phyloP scores from a whole-genome alignment of 2,329 filamentous ascomycete species.

The Alternaria solani region DNA sequence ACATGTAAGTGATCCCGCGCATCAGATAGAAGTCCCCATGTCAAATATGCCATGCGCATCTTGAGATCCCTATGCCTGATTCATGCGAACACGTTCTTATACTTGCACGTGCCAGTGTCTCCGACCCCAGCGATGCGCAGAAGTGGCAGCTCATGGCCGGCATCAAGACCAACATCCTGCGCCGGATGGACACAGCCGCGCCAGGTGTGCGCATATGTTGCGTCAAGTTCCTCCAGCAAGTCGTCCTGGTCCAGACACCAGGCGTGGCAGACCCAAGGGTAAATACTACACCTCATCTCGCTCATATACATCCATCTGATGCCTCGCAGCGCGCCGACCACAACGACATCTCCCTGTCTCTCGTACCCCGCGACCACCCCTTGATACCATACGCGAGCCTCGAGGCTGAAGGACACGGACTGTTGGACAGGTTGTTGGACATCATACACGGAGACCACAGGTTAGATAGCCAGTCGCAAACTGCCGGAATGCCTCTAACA shows the following conservation, averaged over 20 bases:
- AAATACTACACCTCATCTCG: slow-evolving; percentile 46
- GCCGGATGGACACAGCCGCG: slow-evolving; percentile 82
- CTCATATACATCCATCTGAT: slow-evolving; percentile 31
- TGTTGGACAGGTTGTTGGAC: slow-evolving; percentile 86
- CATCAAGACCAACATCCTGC: slow-evolving; percentile 88
- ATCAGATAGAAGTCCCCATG: slow-evolving; percentile 33
- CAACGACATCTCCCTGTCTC: slow-evolving; percentile 84
- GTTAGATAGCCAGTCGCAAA: slow-evolving; percentile 60
- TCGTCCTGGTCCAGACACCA: slow-evolving; percentile 91
- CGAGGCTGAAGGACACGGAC: slow-evolving; percentile 89
- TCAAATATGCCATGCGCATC: slow-evolving; percentile 26
- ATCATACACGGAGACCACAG: slow-evolving; percentile 86
- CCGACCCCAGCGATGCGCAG: slow-evolving; percentile 80
- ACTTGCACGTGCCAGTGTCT: slow-evolving; percentile 69
- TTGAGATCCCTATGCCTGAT: slow-evolving; percentile 24
- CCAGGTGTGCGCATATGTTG: slow-evolving; percentile 88
- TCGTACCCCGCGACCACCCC: slow-evolving; percentile 84
- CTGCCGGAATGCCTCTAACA: slow-evolving; percentile 35
- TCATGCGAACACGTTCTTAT: slow-evolving; percentile 43
- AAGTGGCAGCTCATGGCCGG: slow-evolving; percentile 88
- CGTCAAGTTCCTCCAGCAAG: slow-evolving; percentile 95
- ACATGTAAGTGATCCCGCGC: slow-evolving; percentile 76
- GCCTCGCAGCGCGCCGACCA: slow-evolving; percentile 70
- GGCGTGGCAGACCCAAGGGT: slow-evolving; percentile 86
- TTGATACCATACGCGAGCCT: slow-evolving; percentile 80